These are phyloP conservation scores for Arthrobotrys megalospora DNA, from an alignment of 2,329 filamentous ascomycete genomes.

Conservation along the genomic window DNA sequence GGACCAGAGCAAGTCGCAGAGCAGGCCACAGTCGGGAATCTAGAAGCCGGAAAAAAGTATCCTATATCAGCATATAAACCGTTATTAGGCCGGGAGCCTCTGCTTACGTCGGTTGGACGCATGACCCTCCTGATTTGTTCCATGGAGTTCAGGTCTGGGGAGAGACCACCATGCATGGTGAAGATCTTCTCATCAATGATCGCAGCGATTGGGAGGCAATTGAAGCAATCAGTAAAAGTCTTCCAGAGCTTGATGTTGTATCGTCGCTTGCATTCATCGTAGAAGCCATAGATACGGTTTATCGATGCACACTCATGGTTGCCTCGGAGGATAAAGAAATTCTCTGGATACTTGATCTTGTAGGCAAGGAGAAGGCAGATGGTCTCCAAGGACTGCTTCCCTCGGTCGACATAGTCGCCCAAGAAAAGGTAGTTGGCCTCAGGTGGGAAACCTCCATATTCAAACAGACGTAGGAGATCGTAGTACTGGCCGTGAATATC, in stretches of 20 bases:
- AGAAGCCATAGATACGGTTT: conserved; percentile 99
- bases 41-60: conserved; percentile 68
- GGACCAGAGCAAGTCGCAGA: conserved; percentile 98
- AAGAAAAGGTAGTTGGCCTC: conserved; percentile 99
- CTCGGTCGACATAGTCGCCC: conserved; percentile 97
- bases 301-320: conserved; percentile 99
- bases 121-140: conserved; percentile 99
- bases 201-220: conserved; percentile 96
- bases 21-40: conserved; percentile 97
- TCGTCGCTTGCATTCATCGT: conserved; percentile 98
- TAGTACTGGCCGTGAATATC: conserved; percentile 99
- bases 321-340: conserved; percentile 98
- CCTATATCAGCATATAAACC: conserved; percentile 62
- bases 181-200: conserved; percentile 99
- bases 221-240: conserved; percentile 99
- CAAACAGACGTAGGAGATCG: conserved; percentile 95
- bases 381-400: conserved; percentile 98
- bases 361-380: conserved; percentile 97
- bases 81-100: conserved; percentile 57
- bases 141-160: conserved; percentile 98
- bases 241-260: conserved; percentile 99
- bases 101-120: conserved; percentile 96
- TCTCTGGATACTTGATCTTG: conserved; percentile 99
- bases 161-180: conserved; percentile 98
- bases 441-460: conserved; percentile 97